Base-by-base conservation (phyloP, 2,329 filamentous ascomycete genomes). In the Curvularia verruculosa region DNA sequence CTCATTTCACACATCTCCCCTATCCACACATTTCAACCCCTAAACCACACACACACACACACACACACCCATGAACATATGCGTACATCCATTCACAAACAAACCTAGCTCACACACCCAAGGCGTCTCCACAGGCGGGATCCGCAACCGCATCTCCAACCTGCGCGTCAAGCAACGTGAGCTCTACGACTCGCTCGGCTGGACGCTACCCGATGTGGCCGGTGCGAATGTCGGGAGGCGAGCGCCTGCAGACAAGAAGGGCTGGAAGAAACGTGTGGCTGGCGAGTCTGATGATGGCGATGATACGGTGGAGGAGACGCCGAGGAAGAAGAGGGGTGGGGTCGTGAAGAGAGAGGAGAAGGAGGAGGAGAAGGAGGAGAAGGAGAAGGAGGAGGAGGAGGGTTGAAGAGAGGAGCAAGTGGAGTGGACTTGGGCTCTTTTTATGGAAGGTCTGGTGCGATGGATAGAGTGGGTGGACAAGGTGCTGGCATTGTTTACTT, bases 81-180 rank as follows among this genome's bases (percentile, higher is more conserved):
- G n/a, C n/a, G n/a, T n/a, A n/a, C n/a, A n/a, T n/a, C n/a, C n/a
- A n/a, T n/a, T n/a, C n/a, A n/a, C n/a, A n/a, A n/a, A n/a, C n/a
- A n/a, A 8, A 26, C 24, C 24, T 29, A 29, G 10, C 26, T 6
- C 8, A 29, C 26, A 7, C 26, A n/a, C n/a, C n/a, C n/a, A n/a
- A 29, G 26, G 26, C 26, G 26, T 29, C 26, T 29, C 26, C 26
- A 29, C 26, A 5, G 62, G 63, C 49, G 34, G 39, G 18, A 63
- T 70, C 48, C 57, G 57, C 51, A 66, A 66, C 61, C 63, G 60
- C 51, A 48, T 66, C 34, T 50, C 49, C 8, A 15, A 21, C 6
- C 53, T 65, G 0, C 60, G 64, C 36, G 41, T 52, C 15, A 52
- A 62, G 19, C 63, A 66, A 43, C 52, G 53, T 29, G 47, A 63